Conservation (phyloP, 306 rosid genomes). For the Luffa acutangula region DNA sequence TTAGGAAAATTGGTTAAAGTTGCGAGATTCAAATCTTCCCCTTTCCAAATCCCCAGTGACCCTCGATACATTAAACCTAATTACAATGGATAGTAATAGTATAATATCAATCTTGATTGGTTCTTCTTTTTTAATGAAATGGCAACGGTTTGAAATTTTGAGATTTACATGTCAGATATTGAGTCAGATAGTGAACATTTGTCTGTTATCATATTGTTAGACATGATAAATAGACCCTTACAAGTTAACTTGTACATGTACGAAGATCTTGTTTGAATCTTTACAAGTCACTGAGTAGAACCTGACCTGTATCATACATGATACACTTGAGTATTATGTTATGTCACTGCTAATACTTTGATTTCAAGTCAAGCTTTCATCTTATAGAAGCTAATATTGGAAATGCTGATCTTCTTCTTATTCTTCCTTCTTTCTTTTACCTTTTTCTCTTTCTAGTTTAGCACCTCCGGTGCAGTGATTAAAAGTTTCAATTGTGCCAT, state of each 20-base stretch:
- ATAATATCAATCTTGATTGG: neutral
- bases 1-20: neutral
- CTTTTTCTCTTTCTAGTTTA: neutral
- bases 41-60: neutral
- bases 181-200: neutral
- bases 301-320: neutral
- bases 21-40: neutral
- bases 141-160: neutral
- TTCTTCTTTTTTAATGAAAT: neutral
- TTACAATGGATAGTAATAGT: neutral
- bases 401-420: neutral
- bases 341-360: neutral
- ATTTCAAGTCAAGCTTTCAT: neutral
- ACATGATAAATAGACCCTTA: neutral
- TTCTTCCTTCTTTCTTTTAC: neutral
- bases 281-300: neutral
- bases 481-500: neutral
- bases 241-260: neutral
- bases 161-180: neutral
- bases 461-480: neutral
- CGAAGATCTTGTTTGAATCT: neutral
- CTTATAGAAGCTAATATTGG: neutral
- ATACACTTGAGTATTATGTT: neutral
- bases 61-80: neutral
- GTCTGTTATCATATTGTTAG: neutral